Base-by-base conservation (phyloP, 2,329 filamentous ascomycete genomes). In the Xenoacremonium recifei region DNA sequence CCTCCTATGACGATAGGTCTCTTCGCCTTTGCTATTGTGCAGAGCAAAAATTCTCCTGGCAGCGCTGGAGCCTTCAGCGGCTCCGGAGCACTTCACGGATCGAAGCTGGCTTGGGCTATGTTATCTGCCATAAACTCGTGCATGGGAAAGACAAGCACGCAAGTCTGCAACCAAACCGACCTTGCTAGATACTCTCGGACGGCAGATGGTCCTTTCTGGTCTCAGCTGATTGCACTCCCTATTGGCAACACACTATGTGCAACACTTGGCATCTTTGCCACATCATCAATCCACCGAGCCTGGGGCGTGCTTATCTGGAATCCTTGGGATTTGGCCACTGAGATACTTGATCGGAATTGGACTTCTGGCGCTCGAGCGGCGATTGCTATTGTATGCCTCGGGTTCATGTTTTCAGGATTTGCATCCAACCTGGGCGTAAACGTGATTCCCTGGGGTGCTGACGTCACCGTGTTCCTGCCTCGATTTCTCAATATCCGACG, bases 371-470 rank as follows among this genome's bases (percentile, higher is more conserved):
- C 9, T 7, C 7, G 23, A 27, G 13, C 23, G 13, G 23, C 9
- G 7, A 27, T 27, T 27, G 7, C 9, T 7, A 13, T 27, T 27
- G 23, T 27, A 9, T 27, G 9, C 7, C 7, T 27, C 9, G 7
- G 9, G 23, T 27, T 9, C 13, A 27, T 27, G 9, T 9, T 27
- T 7, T 27, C 23, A 7, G 7, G 23, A 7, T 9, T 59, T 30
- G 57, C 49, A 6, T 50, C 55, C 10, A 60, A 60, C 40, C 49
- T 59, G 20, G 57, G 45, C 3, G 52, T 55, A 21, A 66, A 66
- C 42, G 57, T 58, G 25, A 50, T 65, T 6, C 63, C 63, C 0
- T 64, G 64, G 32, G 63, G 62, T 2, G 59, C 61, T 3, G 62
- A 66, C 27, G 54, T 64, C 39, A 60, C 61, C 2, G 54, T 56